Base-by-base conservation (phyloP, 768 basidiomycete species). In the Botryobasidium botryosum region DNA sequence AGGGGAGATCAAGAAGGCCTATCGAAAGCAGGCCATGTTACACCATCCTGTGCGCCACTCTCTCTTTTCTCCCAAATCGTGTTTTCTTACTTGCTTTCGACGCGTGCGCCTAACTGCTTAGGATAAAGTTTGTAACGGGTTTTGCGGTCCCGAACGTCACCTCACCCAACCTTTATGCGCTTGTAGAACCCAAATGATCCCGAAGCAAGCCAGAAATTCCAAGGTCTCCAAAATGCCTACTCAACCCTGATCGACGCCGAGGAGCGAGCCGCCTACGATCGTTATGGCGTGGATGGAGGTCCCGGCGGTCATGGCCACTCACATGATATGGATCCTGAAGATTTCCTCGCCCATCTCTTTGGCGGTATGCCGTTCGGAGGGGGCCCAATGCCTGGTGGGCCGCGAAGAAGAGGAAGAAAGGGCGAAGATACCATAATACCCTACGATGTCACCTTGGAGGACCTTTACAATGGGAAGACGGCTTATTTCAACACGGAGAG, bases 1-100 rank as follows among this genome's bases (percentile, higher is more conserved):
- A 80, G 84, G 68, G 52, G 86, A 96, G 51, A 86, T 96, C 55
- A 91, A 90, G 63, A 85, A 83, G 57, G 90, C 90, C 13, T 96
- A 96, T 59, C 79, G 81, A 59, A 82, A 74, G 65, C 91, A 90
- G 81, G 87, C 87, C 26, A 86, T 79, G 57, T 74, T 84, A 56
- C 79, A 84, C 51, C 86, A 90, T 59, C 87, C 87, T 35, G 84
- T 87, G 61, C 57, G 75, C 64, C 28, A 25, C 31, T 20, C 31
- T 49, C n/a, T 39, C 15, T n/a, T 26, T 7, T 13, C 15, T 24
- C 20, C 17, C 7, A 5, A 13, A 10, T 20, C 13, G 8, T 25
- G 36, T 12, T n/a, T 37, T 27, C 43, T 37, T 33, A 43, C 18
- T 6, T n/a, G 4, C 24, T 32, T 17, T 33, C 20, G 33, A 21